A percentile compares a stretch with the other conserved stretches of the same genome.
phyloP scores from a whole-genome alignment of 2,329 filamentous ascomycete genomes.

The Exophiala sideris region DNA sequence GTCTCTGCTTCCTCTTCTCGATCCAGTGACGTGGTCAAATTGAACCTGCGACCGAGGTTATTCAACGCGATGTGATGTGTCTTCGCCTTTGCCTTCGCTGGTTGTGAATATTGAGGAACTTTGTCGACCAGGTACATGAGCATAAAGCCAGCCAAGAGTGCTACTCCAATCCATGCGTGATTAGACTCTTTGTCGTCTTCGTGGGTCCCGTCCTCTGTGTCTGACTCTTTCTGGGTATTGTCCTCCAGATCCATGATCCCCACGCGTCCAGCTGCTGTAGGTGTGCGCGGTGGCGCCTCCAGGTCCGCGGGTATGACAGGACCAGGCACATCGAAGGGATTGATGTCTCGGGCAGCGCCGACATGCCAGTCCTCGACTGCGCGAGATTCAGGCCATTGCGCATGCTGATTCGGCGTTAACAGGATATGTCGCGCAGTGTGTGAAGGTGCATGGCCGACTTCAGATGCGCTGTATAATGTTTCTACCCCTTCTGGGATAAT shows the following conservation, averaged over 20 bases:
- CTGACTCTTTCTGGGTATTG: slow-evolving; percentile 31
- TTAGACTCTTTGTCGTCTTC: slow-evolving; percentile 50
- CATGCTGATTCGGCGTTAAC: slow-evolving; percentile 27
- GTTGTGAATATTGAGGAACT: slow-evolving; percentile 68
- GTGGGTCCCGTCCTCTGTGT: slow-evolving; percentile 39
- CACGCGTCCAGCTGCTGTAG: slow-evolving; percentile 29
- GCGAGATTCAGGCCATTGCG: slow-evolving; percentile 30
- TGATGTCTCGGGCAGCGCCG: slow-evolving; percentile 12
- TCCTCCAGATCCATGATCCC: slow-evolving; percentile 29
- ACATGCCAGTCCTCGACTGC: background rate
- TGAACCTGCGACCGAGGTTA: slow-evolving; percentile 62
- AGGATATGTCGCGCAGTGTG: slow-evolving; percentile 33
- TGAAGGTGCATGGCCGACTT: slow-evolving; percentile 25
- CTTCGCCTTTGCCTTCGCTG: slow-evolving; percentile 61
- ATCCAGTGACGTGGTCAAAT: slow-evolving; percentile 40
- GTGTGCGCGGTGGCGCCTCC: slow-evolving; percentile 28
- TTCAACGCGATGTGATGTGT: slow-evolving; percentile 86
- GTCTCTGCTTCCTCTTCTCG: slow-evolving; percentile 39
- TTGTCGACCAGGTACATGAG: slow-evolving; percentile 96
- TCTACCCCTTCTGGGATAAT: slow-evolving; percentile 97
- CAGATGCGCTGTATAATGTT: slow-evolving; percentile 66
- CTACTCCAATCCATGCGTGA: slow-evolving; percentile 79
- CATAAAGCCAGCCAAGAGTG: slow-evolving; percentile 82
- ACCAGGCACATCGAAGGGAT: slow-evolving; percentile 30
- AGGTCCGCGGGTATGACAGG: slow-evolving; percentile 30